These are phyloP conservation scores for Echium plantagineum DNA, from an alignment of 257 asterid genomes.

Conservation along the genomic window DNA sequence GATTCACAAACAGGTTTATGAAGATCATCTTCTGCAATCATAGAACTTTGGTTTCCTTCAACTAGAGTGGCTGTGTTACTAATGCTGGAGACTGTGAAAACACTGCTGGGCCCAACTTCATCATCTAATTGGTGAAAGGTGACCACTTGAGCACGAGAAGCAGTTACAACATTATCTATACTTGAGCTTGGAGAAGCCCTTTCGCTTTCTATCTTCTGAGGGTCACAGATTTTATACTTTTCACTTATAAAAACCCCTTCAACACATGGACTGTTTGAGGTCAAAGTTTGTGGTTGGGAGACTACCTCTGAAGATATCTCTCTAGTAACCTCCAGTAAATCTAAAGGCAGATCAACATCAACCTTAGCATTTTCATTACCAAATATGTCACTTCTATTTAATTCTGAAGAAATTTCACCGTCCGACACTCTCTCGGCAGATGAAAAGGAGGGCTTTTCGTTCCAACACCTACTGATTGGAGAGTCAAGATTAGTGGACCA, in stretches of 20 bases:
- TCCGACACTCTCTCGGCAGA: conserved; percentile 20
- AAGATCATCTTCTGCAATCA: conserved; percentile 13
- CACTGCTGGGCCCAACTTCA: conserved; percentile 19
- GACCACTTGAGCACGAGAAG: conserved; percentile 23
- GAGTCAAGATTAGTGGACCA: conserved; percentile 77
- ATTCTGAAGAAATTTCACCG: conserved; percentile 34
- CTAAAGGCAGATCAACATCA: background rate
- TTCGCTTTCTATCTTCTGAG: conserved; percentile 18
- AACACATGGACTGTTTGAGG: background rate
- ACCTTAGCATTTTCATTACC: conserved; percentile 3
- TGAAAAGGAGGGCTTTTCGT: conserved; percentile 15
- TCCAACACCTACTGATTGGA: conserved; percentile 23
- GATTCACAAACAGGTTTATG: conserved; percentile 15
- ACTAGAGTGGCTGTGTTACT: conserved; percentile 20
- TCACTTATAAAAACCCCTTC: conserved; percentile 15
- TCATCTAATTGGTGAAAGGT: conserved; percentile 20
- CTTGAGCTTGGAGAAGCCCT: conserved; percentile 10
- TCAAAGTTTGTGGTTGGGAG: conserved; percentile 16
- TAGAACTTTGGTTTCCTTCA: conserved; percentile 7
- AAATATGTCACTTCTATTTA: conserved; percentile 14
- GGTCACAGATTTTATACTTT: conserved; percentile 6
- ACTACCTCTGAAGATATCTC: conserved; percentile 6
- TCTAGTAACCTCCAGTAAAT: background rate
- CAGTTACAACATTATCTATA: conserved; percentile 23
- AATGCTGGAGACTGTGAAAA: conserved; percentile 18